Base-by-base conservation (phyloP, 805 yeast species). In the Saccharomycopsis sp. region DNA sequence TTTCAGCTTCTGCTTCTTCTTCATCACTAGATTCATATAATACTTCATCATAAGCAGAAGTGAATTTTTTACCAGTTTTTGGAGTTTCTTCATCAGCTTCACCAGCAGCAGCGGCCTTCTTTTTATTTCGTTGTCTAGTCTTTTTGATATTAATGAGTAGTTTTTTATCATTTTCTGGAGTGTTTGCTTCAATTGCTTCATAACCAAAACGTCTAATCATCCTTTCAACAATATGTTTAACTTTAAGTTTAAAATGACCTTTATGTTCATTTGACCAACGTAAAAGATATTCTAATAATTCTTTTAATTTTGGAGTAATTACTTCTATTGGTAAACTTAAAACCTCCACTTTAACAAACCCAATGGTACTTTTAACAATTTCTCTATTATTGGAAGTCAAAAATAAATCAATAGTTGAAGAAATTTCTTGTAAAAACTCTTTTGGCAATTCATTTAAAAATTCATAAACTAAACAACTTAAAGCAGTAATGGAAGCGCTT, bases 261-360 rank as follows among this genome's bases (percentile, higher is more conserved):
- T 86, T 85, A 61, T 89, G 96, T 57, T 88, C 96, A 58, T 86
- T 92, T 31, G 96, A 85, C 92, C 96, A 88, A 46, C 77, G 76
- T 72, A 92, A 67, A 53, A 92, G 69, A 52, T 83, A 80, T 20
- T 72, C 66, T 40, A 92, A 64, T 38, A 92, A 62, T 9, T 72
- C 77, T 26, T 68, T 68, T 52, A 89, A 70, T 50, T 79, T 77
- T 6, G 76, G 69, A 50, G 70, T 71, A 40, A 92, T 76, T 50
- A 78, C 55, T 18, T 83, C 94, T 46, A 73, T 81, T 12, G 96
- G 94, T 41, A 92, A 69, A 15, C 86, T 73, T 47, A 88, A 67
- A 10, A 85, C 79, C 50, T 89, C 84, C 37, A 89, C 89, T 60
- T 89, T 92, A 37, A 87, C 86, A 53, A 89, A 89, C 2, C 98